A percentile compares a stretch with the other conserved stretches of the same genome.
These are phyloP conservation scores for Ceratocystis harringtonii DNA, from an alignment of 2,329 filamentous ascomycete species.

Conservation along the genomic window DNA sequence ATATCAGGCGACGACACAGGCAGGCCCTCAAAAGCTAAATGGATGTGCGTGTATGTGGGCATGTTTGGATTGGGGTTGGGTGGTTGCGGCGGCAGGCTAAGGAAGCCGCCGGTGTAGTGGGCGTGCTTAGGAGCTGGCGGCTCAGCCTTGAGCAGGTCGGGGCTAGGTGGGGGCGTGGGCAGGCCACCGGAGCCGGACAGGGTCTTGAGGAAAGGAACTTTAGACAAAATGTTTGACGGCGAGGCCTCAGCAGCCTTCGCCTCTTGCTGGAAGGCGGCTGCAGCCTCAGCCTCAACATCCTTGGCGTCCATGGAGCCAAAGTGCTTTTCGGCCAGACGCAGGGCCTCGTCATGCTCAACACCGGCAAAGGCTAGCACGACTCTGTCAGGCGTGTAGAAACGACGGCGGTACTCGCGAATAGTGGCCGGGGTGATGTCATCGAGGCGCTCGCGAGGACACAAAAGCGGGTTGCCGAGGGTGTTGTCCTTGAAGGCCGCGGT, in stretches of 20 bases:
- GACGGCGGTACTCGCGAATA: slow-evolving; percentile 62
- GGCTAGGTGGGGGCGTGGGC: slow-evolving; percentile 29
- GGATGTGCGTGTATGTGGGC: slow-evolving; percentile 77
- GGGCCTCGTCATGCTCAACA: slow-evolving; percentile 65
- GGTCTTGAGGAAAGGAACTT: slow-evolving; percentile 80
- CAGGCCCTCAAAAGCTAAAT: slow-evolving; percentile 88
- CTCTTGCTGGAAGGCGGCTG: slow-evolving; percentile 32
- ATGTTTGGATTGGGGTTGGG: slow-evolving; percentile 62
- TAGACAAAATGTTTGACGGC: slow-evolving; percentile 57
- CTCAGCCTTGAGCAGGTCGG: slow-evolving; percentile 28
- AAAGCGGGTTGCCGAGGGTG: slow-evolving; percentile 80
- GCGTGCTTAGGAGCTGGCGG: slow-evolving; percentile 48
- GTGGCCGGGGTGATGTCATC: slow-evolving; percentile 56
- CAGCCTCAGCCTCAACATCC: slow-evolving; percentile 19
- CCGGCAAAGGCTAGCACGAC: slow-evolving; percentile 94
- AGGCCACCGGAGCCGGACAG: slow-evolving; percentile 54
- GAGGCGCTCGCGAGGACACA: slow-evolving; percentile 78
- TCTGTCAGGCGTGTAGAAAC: slow-evolving; percentile 77
- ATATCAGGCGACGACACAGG: slow-evolving; percentile 85
- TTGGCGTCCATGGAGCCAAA: slow-evolving; percentile 73
- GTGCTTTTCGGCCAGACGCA: slow-evolving; percentile 63
- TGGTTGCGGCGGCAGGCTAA: slow-evolving; percentile 67
- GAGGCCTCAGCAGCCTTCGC: slow-evolving; percentile 39
- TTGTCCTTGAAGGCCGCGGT: slow-evolving; percentile 94
- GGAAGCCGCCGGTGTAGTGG: slow-evolving; percentile 78